Evolutionary conservation across 1,139 yeast genomes (phyloP), one percentile per base, ranked within the genome.

Genomic region (Candida labiduridarum): DNA sequence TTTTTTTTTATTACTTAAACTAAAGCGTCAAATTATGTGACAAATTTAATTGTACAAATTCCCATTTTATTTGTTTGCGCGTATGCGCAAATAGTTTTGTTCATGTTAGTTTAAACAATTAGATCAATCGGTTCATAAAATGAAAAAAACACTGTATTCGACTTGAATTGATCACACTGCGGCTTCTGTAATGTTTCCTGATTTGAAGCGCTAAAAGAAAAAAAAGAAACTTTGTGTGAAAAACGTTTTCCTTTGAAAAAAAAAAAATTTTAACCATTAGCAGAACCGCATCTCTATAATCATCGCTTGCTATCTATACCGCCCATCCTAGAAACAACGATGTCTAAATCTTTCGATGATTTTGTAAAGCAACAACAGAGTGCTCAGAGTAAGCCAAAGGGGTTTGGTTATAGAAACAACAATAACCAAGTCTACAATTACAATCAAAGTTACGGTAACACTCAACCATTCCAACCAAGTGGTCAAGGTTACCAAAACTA

Each of bases 331-430:
- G 4, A 29, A 30, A 31, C 14, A 35, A 22, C 31, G 19, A 62
- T 64, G 68, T 64, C 67, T 38, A 56, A 63, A 55, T 64, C 68
- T 16, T 66, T 66, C 52, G 68, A 66, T 40, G 70, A 66, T 48
- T 66, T 66, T 48, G 47, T 66, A 42, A 66, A 63, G 56, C 62
- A 60, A 53, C 69, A 66, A 54, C 62, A 58, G 46, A 65, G 55
- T 45, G 53, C 61, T 22, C 67, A 60, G 46, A 59, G 51, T 18
- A 64, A 61, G 45, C 62, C 62, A 29, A 60, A 60, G 45, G 65
- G 67, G 10, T 64, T 52, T 46, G 69, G 67, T 12, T 64, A 62
- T 48, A 60, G 62, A 48, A 61, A 62, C 39, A 48, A 46, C 39
- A 47, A 44, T 40, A 27, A 33, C 33, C 43, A 39, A 31, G 42